phyloP scores from a whole-genome alignment of 345 rosid genomes.

The Boechera divaricarpa region DNA sequence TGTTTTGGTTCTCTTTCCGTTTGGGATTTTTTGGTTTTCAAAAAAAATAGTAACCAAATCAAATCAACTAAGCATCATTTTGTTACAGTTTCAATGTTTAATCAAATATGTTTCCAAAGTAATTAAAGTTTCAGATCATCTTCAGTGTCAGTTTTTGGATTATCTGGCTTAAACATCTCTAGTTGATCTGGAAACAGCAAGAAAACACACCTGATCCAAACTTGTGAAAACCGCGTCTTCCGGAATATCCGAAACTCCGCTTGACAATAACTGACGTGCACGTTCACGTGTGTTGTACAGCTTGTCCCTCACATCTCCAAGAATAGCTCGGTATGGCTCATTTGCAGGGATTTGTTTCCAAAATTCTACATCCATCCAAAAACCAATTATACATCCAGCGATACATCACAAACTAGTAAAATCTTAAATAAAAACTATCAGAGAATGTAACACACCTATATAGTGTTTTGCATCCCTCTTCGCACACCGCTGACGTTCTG shows the following conservation, averaged over 20 bases:
- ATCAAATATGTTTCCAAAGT: not conserved
- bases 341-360: slow-evolving; percentile 91
- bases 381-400: slow-evolving; percentile 3
- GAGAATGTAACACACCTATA: slow-evolving; percentile 59
- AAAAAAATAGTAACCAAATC: not conserved
- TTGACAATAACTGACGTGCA: slow-evolving; percentile 78
- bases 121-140: not conserved
- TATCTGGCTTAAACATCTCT: slow-evolving; percentile 1
- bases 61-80: not conserved
- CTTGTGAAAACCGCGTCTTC: slow-evolving; percentile 75
- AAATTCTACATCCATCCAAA: slow-evolving; percentile 64
- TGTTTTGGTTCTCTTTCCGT: not conserved
- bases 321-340: slow-evolving; percentile 95
- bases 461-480: slow-evolving; percentile 92
- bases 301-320: slow-evolving; percentile 93
- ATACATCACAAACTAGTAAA: not conserved
- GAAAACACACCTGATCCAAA: slow-evolving; percentile 71
- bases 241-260: slow-evolving; percentile 81
- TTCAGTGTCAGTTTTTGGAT: not conserved
- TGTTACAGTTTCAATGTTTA: not conserved
- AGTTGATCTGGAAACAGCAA: not conserved
- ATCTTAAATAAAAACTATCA: not conserved
- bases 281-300: slow-evolving; percentile 91
- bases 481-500: slow-evolving; percentile 71
- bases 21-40: not conserved